Evolutionary conservation across 768 basidiomycete genomes (phyloP).

Genomic region (Russula emetica): DNA sequence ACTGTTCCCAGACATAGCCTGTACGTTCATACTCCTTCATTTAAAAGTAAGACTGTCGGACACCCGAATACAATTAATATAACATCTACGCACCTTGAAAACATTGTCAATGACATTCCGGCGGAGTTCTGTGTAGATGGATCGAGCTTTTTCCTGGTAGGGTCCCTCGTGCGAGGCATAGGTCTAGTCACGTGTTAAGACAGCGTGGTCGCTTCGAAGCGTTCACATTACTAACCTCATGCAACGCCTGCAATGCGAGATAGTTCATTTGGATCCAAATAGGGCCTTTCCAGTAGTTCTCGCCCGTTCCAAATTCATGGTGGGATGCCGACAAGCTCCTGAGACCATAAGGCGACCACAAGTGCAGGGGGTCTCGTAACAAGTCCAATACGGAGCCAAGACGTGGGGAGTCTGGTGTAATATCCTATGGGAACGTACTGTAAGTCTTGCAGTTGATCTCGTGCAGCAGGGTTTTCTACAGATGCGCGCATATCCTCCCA

Average conservation of each 20-base stretch:
- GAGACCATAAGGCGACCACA: slow-evolving; percentile 90
- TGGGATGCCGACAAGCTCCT: slow-evolving; percentile 86
- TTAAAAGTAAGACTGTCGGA: slow-evolving; percentile 1
- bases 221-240: slow-evolving; percentile 49
- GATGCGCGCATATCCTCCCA: too few species aligned
- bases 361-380: slow-evolving; percentile 39
- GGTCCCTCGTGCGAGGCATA: slow-evolving; percentile 82
- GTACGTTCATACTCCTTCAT: slow-evolving; percentile 84
- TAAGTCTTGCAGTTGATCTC: too few species aligned
- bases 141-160: slow-evolving; percentile 62
- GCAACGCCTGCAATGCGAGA: slow-evolving; percentile 70
- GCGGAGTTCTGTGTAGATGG: slow-evolving; percentile 78
- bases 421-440: too few species aligned
- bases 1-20: slow-evolving; percentile 98
- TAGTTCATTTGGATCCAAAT: slow-evolving; percentile 99
- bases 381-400: slow-evolving; percentile 78
- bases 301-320: slow-evolving; percentile 84
- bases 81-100: slow-evolving; percentile 44
- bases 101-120: slow-evolving; percentile 84
- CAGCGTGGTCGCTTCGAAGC: background rate
- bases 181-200: slow-evolving; percentile 43
- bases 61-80: background rate
- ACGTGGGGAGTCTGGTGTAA: slow-evolving; percentile 60
- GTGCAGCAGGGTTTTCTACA: too few species aligned
- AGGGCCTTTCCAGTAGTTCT: slow-evolving; percentile 97